Base-by-base conservation (phyloP, 192 early-diverging fungal species). In the Dissophora ornata region DNA sequence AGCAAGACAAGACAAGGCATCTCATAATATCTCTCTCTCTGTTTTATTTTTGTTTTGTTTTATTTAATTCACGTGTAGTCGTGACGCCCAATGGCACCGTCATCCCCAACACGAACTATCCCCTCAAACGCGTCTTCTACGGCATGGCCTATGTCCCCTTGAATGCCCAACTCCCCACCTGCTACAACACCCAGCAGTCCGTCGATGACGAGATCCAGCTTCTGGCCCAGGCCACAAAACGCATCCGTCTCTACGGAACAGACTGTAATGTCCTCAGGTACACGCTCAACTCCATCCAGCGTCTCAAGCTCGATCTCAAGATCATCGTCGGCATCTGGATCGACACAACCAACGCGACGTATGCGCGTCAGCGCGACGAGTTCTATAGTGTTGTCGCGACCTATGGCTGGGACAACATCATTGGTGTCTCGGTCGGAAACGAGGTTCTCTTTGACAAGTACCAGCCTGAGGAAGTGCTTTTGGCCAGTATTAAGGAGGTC, bases 401-500 rank as follows among this genome's bases (percentile, higher is more conserved):
- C 0, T 64, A 63, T 63, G 71, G 78, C n/a, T 80, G 62, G 46
- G 48, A 46, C 30, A 62, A 81, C 42, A 66, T 84, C 33, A 69
- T 79, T 36, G 79, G 79, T 13, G 69, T 84, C 28, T 79, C 79
- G 3, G 69, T 84, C 26, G 82, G 82, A 33, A 84, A 84, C 49
- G 82, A 84, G 68, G 82, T 75, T 22, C 33, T 83, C 25, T 83
- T 69, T 63, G 71, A 77, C 24, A 19, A 24, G 0, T 77, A 77
- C 45, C 71, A 77, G 22, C 18, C 64, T 1, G 16, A 25, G 0
- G 19, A 41, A 1, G 45, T 56, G 0, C 50, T 77, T 10, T 10
- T 66, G 42, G 41, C 62, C 15, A 18, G 29, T 48, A 66, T 79
- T 30, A 69, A 63, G 24, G 71, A 83, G 22, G 64, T 77, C 40